A percentile compares a stretch with the other conserved stretches of the same genome.
Conservation (phyloP, 1,284 basidiomycete genomes). For the Tilletiopsis washingtonensis region DNA sequence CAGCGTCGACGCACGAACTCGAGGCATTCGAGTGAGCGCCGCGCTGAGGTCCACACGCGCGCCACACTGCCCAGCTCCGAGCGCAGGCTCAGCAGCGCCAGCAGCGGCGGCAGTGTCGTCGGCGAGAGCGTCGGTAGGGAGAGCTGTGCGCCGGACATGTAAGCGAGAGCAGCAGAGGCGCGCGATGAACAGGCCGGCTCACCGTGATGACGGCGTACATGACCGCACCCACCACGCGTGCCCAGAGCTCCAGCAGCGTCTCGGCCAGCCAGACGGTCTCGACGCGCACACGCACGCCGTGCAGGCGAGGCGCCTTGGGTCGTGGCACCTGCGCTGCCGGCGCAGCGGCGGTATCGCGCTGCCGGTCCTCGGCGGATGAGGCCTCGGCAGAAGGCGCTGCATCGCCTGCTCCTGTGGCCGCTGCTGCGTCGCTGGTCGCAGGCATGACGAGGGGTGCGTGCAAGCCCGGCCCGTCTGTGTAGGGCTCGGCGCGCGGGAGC, state of each 20-base stretch:
- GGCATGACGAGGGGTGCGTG: too few relatives aligned
- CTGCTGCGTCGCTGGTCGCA: too few relatives aligned
- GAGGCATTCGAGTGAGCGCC: slow-evolving; percentile 24
- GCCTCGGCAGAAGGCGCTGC: too few relatives aligned
- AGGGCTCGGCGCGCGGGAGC: too few relatives aligned
- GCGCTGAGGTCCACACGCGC: slow-evolving; percentile 18
- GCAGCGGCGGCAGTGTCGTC: slow-evolving; percentile 22
- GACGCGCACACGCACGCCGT: slow-evolving; percentile 19
- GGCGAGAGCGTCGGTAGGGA: slow-evolving; percentile 27
- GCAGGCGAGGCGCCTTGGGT: slow-evolving; percentile 22
- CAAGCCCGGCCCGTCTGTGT: too few relatives aligned
- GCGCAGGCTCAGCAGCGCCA: slow-evolving; percentile 21
- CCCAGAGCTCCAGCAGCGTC: slow-evolving; percentile 18
- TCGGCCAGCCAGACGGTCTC: slow-evolving; percentile 26
- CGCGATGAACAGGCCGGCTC: too few relatives aligned
- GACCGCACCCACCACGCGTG: slow-evolving; percentile 17
- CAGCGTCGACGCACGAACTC: slow-evolving; percentile 28
- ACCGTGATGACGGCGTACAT: slow-evolving; percentile 22
- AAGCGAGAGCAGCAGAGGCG: too few relatives aligned
- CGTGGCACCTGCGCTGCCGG: too few relatives aligned
- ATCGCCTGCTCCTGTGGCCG: too few relatives aligned
- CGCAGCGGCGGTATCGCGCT: too few relatives aligned
- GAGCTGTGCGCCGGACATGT: too few relatives aligned
- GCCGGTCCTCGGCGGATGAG: too few relatives aligned
- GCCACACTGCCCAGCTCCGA: slow-evolving; percentile 19